A percentile compares a stretch with the other conserved stretches of the same genome.
These are phyloP conservation scores for Pontederia crassipes DNA, from an alignment of 176 grass and related monocot genomes.

Conservation along the genomic window DNA sequence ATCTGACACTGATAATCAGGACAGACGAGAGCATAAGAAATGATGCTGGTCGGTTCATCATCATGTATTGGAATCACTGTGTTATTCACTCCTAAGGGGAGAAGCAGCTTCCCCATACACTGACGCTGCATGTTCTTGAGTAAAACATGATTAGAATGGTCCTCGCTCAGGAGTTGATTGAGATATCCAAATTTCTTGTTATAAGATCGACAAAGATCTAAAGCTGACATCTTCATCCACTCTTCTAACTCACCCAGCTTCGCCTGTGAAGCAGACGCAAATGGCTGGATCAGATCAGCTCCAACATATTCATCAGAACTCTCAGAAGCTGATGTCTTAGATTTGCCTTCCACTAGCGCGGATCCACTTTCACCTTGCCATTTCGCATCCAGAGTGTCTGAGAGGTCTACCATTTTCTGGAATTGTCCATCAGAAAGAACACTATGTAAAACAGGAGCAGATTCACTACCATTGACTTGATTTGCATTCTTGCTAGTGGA, in stretches of 20 bases:
- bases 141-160: constrained; percentile 50
- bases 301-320: constrained; percentile 30
- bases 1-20: constrained; percentile 53
- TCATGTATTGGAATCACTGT: constrained; percentile 85
- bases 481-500: constrained; percentile 29
- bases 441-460: constrained; percentile 27
- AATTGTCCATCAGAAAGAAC: constrained; percentile 74
- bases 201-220: constrained; percentile 43
- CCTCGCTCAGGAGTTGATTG: constrained; percentile 29
- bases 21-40: constrained; percentile 84
- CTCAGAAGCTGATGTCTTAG: constrained; percentile 23
- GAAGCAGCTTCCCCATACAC: constrained; percentile 58
- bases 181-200: constrained; percentile 53
- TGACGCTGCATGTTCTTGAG: constrained; percentile 59
- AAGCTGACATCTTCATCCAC: constrained; percentile 66
- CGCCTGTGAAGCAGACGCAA: constrained; percentile 32
- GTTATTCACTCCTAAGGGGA: constrained; percentile 59
- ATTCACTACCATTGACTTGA: constrained; percentile 35
- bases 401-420: constrained; percentile 46
- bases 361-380: constrained; percentile 71
- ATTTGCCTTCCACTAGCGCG: constrained; percentile 31
- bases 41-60: constrained; percentile 91
- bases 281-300: constrained; percentile 20
- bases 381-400: constrained; percentile 77
- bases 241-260: constrained; percentile 50